These are phyloP conservation scores for Prunus mira DNA, from an alignment of 306 rosid genomes.

Conservation along the genomic window DNA sequence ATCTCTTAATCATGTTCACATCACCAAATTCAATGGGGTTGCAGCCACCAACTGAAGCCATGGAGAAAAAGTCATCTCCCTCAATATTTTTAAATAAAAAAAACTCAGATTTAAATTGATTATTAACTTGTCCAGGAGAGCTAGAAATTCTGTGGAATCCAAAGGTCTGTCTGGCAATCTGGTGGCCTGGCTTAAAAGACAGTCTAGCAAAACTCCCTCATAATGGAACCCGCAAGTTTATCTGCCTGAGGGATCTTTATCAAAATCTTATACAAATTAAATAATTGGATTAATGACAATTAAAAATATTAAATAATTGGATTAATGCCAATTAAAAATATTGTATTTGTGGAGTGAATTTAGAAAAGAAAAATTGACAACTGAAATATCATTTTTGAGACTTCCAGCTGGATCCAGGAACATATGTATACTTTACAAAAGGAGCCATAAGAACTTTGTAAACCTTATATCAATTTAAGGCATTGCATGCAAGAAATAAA, in stretches of 20 bases:
- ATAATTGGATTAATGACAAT: neutral
- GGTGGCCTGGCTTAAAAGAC: neutral
- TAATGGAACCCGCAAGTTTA: constrained; percentile 5
- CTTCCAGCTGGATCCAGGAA: neutral
- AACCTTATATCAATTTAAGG: neutral
- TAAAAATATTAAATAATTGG: neutral
- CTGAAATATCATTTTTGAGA: neutral
- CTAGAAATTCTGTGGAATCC: neutral
- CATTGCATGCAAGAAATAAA: neutral
- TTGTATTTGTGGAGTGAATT: neutral
- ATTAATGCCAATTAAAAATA: neutral
- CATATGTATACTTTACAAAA: neutral
- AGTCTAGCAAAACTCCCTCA: neutral
- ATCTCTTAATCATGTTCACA: neutral
- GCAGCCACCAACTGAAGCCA: constrained; percentile 13
- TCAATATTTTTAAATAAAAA: neutral
- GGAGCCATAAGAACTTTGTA: neutral
- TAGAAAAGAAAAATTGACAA: neutral
- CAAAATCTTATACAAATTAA: neutral
- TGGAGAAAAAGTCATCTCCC: neutral
- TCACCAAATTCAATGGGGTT: neutral
- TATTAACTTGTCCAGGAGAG: neutral
- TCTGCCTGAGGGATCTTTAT: neutral
- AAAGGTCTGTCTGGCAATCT: neutral
- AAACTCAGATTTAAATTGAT: neutral